Conservation (phyloP, 164 flowering plant genomes). For the Umbellularia californica region DNA sequence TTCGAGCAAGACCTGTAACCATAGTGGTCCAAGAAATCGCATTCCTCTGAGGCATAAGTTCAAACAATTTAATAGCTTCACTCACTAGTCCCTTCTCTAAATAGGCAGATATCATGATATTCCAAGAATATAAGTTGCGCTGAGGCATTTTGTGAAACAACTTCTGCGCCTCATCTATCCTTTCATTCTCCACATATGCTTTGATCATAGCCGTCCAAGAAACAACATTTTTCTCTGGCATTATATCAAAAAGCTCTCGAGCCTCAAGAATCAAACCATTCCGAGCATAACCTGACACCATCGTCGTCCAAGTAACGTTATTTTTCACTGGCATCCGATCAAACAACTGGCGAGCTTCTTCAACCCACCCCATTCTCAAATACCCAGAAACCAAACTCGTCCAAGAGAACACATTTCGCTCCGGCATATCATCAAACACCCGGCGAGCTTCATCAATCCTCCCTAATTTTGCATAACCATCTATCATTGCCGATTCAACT, state of each 20-base stretch:
- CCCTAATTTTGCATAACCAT: conserved; percentile 40
- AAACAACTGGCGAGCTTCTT: conserved; percentile 37
- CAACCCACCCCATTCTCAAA: conserved; percentile 26
- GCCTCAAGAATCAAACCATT: conserved; percentile 36
- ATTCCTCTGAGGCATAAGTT: conserved; percentile 43
- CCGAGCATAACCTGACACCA: conserved; percentile 45
- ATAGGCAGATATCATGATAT: conserved; percentile 40
- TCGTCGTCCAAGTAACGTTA: conserved; percentile 47
- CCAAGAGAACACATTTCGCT: conserved; percentile 49
- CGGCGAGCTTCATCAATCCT: conserved; percentile 32
- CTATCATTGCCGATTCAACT: conserved; percentile 44
- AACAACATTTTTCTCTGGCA: conserved; percentile 46
- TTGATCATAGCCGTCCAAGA: conserved; percentile 52
- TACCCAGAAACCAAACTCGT: conserved; percentile 56
- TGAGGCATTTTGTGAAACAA: conserved; percentile 45
- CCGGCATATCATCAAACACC: conserved; percentile 41
- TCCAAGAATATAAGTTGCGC: conserved; percentile 48
- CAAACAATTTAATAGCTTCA: conserved; percentile 43
- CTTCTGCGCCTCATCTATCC: conserved; percentile 35
- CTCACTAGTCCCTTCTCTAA: conserved; percentile 24
- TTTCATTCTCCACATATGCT: conserved; percentile 30
- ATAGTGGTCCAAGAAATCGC: conserved; percentile 56
- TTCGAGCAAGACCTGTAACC: conserved; percentile 53
- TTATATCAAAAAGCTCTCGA: conserved; percentile 29
- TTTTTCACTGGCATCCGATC: conserved; percentile 39